These are phyloP conservation scores for Ophiocordyceps camponoti-leonardi DNA, from an alignment of 2,329 filamentous ascomycete species.

Conservation along the genomic window DNA sequence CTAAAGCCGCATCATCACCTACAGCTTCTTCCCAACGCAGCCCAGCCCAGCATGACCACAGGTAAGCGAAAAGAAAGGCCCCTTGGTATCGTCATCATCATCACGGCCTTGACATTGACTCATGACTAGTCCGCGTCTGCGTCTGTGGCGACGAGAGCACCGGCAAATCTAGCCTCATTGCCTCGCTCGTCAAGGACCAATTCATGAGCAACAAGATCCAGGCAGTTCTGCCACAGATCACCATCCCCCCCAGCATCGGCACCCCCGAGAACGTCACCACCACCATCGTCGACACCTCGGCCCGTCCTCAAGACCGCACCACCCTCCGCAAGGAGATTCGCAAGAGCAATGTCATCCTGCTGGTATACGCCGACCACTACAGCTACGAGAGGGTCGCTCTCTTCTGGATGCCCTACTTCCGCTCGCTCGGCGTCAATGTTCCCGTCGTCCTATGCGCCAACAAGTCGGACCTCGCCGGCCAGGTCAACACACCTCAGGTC, in stretches of 20 bases:
- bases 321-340: conserved; percentile 85
- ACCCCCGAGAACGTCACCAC: conserved; percentile 95
- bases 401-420: conserved; percentile 98
- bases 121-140: conserved; percentile 58
- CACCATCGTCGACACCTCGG: conserved; percentile 93
- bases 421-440: conserved; percentile 94
- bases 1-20: background rate
- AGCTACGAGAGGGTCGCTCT: conserved; percentile 94
- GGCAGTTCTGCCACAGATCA: conserved; percentile 83
- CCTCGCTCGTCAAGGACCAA: conserved; percentile 89
- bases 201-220: conserved; percentile 95
- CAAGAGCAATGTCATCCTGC: conserved; percentile 89
- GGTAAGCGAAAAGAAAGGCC: conserved; percentile 3
- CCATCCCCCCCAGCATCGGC: conserved; percentile 79
- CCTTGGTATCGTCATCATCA: background rate
- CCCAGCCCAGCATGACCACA: conserved; percentile 9
- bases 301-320: conserved; percentile 80
- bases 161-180: conserved; percentile 88
- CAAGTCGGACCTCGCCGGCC: conserved; percentile 75
- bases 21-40: background rate
- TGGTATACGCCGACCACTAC: conserved; percentile 97
- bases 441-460: conserved; percentile 94
- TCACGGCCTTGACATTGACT: background rate
- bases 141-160: conserved; percentile 92
- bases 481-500: conserved; percentile 64